These are phyloP conservation scores for Candida corydali DNA, from an alignment of 805 yeast species.

Conservation along the genomic window DNA sequence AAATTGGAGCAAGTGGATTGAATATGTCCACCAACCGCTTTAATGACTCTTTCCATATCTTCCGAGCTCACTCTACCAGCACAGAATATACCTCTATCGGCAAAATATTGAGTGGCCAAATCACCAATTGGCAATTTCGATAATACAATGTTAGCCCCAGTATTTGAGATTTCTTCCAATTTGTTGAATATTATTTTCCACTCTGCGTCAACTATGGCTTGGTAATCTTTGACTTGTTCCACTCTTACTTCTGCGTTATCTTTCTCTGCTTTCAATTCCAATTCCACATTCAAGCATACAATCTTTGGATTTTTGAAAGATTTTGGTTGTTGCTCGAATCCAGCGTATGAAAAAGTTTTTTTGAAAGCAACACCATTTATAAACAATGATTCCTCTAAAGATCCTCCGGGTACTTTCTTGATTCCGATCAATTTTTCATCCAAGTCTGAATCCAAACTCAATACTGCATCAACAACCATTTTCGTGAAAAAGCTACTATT, in stretches of 20 bases:
- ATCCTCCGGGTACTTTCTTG: conserved; percentile 93
- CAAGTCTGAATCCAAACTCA: conserved; percentile 77
- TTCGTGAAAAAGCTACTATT: conserved; percentile 88
- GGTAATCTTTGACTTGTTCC: conserved; percentile 89
- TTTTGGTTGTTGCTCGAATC: conserved; percentile 98
- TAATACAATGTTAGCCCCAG: conserved; percentile 91
- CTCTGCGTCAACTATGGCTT: conserved; percentile 97
- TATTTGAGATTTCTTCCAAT: conserved; percentile 70
- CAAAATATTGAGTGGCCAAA: conserved; percentile 97
- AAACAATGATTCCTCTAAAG: conserved; percentile 87
- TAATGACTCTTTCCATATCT: conserved; percentile 87
- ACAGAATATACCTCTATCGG: conserved; percentile 93
- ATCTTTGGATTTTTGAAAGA: conserved; percentile 74
- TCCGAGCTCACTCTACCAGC: conserved; percentile 91
- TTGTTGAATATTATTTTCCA: conserved; percentile 91
- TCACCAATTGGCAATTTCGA: conserved; percentile 97
- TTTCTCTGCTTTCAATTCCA: conserved; percentile 96
- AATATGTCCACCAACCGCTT: conserved; percentile 90
- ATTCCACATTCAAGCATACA: conserved; percentile 81
- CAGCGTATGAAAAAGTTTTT: conserved; percentile 96
- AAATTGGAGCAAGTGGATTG: conserved; percentile 76
- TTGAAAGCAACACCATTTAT: conserved; percentile 95
- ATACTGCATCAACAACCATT: conserved; percentile 95
- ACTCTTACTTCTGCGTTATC: conserved; percentile 98
- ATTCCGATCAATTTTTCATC: conserved; percentile 91